These are phyloP conservation scores for Exophiala phaeomuriformis DNA, from an alignment of 2,329 filamentous ascomycete genomes.

Conservation along the genomic window DNA sequence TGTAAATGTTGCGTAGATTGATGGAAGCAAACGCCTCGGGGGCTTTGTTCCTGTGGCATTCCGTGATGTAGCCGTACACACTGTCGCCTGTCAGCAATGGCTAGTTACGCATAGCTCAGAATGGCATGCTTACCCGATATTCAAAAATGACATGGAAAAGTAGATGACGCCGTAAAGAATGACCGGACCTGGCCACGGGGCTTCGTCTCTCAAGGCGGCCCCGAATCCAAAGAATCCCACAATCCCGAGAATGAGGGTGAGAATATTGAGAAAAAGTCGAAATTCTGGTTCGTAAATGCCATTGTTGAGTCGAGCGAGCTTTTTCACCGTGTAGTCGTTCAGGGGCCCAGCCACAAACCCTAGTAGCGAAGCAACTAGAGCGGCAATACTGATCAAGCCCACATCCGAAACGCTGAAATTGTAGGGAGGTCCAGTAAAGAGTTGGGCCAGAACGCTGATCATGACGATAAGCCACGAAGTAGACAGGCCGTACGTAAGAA, in stretches of 20 bases:
- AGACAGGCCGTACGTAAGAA: constrained; percentile 26
- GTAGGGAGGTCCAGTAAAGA: constrained; percentile 31
- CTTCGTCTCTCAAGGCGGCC: constrained; percentile 11
- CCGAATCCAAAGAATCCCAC: constrained; percentile 38
- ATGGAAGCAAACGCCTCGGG: constrained; percentile 30
- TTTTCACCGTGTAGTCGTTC: constrained; percentile 31
- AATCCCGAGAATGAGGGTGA: constrained; percentile 16
- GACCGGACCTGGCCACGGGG: constrained; percentile 14
- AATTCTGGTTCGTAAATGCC: constrained; percentile 39
- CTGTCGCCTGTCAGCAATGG: background rate
- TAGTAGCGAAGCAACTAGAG: constrained; percentile 12
- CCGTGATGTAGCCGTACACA: constrained; percentile 33
- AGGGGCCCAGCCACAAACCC: constrained; percentile 24
- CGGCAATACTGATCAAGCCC: constrained; percentile 22
- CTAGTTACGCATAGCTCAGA: background rate
- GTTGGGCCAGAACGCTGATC: constrained; percentile 27
- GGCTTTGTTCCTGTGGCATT: constrained; percentile 32
- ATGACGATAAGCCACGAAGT: constrained; percentile 25
- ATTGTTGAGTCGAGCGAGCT: constrained; percentile 37
- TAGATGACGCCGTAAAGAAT: constrained; percentile 22
- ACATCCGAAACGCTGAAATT: constrained; percentile 29
- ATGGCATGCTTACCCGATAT: constrained; percentile 12
- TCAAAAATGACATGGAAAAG: constrained; percentile 24
- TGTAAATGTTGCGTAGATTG: constrained; percentile 31
- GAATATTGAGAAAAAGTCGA: constrained; percentile 27